Evolutionary conservation across 78 protist species (phyloP), one percentile per base, ranked within the genome.

Genomic region (Ministeria vibrans): DNA sequence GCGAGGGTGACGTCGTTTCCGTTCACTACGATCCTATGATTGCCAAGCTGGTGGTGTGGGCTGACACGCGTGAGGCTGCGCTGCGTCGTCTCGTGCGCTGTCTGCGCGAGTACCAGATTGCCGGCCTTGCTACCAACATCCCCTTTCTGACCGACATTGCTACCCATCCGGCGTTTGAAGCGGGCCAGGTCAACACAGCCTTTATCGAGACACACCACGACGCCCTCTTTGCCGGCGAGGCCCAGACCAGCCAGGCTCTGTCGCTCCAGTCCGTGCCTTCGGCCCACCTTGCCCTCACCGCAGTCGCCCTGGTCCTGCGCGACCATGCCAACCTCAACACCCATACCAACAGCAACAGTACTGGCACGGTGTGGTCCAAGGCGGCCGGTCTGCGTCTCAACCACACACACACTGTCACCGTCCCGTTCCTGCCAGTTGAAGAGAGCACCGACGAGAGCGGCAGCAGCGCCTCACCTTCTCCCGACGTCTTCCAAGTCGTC

Each of bases 1-100:
- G 55, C 55, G 55, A 46, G 55, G 97, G 99, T n/a, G 78, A 86
- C 51, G 97, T 94, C 68, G 95, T 97, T 30, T 78, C 92, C 28
- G 89, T 95, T 36, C 87, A 92, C 90, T 97, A 97, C 91, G 99
- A 97, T 85, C 99, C 99, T 38, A 84, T 97, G 91, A 94, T 97
- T 80, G 87, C 89, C 51, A 97, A 95, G 93, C 89, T 97, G 20
- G 70, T 88, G 68, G 93, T 97, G 49, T 83, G 81, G 77, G 99
- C 91, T n/a, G 39, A 41, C 34, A 44, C 11, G 22, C 83, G 91
- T 20, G 82, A 79, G 30, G 83, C 1, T 70, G 90, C 93, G 18
- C 59, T 78, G 62, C 23, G 4, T 42, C 39, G 30, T 36, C 88
- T 94, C 95, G 34, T 59, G 69, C 38, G 27, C 15, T 96, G 98